These are phyloP conservation scores for Amborella trichopoda DNA, from an alignment of 164 flowering plant species.

Conservation along the genomic window DNA sequence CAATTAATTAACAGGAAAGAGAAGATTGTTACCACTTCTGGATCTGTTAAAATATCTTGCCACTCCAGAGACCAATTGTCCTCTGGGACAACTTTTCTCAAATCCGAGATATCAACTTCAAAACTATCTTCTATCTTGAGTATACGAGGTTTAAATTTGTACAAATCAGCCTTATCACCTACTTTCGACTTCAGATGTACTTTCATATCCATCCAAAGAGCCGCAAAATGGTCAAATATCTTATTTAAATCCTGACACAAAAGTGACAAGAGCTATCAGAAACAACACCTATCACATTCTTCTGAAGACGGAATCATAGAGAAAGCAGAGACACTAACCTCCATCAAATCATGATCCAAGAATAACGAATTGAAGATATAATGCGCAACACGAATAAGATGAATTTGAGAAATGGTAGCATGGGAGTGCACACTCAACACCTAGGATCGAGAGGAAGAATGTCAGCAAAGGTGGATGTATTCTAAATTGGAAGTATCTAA, in stretches of 20 bases:
- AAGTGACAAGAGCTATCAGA: background rate
- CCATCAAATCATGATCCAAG: constrained; percentile 42
- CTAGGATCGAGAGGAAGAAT: constrained; percentile 15
- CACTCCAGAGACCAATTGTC: constrained; percentile 50
- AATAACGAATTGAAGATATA: constrained; percentile 25
- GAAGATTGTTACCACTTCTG: too few relatives aligned
- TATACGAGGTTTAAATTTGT: constrained; percentile 61
- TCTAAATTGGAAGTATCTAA: too few relatives aligned
- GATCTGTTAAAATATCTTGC: constrained; percentile 50
- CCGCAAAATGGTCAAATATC: constrained; percentile 44
- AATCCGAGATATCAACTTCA: constrained; percentile 44
- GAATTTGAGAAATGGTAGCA: constrained; percentile 32
- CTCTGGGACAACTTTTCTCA: constrained; percentile 21
- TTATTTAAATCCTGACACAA: constrained; percentile 41
- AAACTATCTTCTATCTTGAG: constrained; percentile 49
- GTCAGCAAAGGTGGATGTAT: too few relatives aligned
- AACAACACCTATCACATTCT: background rate
- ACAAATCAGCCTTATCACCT: constrained; percentile 35
- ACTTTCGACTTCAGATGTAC: constrained; percentile 29
- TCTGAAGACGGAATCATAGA: background rate
- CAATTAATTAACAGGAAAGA: too few relatives aligned
- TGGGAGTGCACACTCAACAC: constrained; percentile 27
- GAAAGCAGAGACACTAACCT: constrained; percentile 19
- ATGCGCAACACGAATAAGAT: constrained; percentile 37
- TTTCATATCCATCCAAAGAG: constrained; percentile 63